Percentiles rank a stretch among this genome's conserved stretches.
Conservation (phyloP, 176 grass and related monocot species). For the Panicum miliaceum region DNA sequence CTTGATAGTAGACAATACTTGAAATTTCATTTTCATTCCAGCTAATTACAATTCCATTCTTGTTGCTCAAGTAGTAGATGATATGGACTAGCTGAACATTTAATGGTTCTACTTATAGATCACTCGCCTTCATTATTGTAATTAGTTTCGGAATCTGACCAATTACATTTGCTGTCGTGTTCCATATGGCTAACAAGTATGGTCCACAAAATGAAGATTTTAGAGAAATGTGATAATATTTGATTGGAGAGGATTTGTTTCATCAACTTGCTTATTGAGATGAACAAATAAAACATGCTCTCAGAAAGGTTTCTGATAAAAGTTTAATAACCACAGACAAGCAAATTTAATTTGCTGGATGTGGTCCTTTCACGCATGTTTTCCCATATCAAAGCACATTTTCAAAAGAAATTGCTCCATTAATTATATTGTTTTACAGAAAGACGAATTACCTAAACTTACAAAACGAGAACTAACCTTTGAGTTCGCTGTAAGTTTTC, state of each 20-base stretch:
- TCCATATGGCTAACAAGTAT: neutral
- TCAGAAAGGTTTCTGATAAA: neutral
- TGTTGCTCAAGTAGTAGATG: neutral
- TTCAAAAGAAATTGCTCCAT: neutral
- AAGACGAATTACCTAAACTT: neutral
- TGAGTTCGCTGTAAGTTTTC: slow-evolving; percentile 74
- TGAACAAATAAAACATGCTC: neutral
- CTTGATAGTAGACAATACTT: neutral
- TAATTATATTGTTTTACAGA: neutral
- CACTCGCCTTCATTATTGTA: neutral
- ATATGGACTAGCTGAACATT: neutral
- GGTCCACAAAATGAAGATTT: neutral
- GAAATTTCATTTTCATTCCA: neutral
- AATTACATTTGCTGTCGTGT: neutral
- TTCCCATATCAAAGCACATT: neutral
- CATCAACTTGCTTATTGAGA: neutral
- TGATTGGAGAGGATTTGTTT: neutral
- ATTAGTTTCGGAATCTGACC: neutral
- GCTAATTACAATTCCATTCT: neutral
- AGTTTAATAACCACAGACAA: neutral
- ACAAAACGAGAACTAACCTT: slow-evolving; percentile 41
- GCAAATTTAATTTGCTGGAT: neutral
- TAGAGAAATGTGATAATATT: neutral
- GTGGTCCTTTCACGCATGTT: neutral
- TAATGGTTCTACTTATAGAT: too few species aligned